Evolutionary conservation across 305 asterid species (phyloP), one percentile per base, ranked within the genome.

Genomic region (Andrographis paniculata): DNA sequence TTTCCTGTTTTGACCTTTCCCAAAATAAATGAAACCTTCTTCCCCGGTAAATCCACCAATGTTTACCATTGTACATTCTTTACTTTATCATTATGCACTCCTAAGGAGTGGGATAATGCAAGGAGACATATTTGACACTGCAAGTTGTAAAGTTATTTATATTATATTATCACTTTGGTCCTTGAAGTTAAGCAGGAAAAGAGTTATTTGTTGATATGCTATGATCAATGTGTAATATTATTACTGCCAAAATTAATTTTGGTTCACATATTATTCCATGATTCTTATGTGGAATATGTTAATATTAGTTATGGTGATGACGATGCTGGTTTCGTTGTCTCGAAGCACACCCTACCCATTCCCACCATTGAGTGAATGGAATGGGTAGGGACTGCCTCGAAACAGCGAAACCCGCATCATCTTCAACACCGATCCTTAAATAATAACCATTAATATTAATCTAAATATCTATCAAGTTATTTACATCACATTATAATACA

Each of bases 1-100:
- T 55, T 69, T 53, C 72, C 56, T 9, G 40, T 63, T n/a, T 33
- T 19, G 33, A 66, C 66, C 67, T 51, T 23, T 60, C 66, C 67
- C 69, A 58, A 52, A 17, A 49, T 11, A 14, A 36, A 0, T 28
- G 22, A 14, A 42, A 22, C 49, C 39, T 28, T 46, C 20, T 50
- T 36, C 13, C 15, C 17, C 48, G 43, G 21, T 35, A 31, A 52
- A 11, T 41, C 24, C 13, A 27, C 8, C 20, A 22, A 18, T 13
- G 45, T 45, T 50, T 2, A 9, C 2, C 30, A 15, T 14, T 20
- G 41, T 0, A 35, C 22, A 40, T 10, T 23, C 24, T 6, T 21
- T 23, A 2, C 20, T 5, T 42, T 37, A 44, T 16, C 35, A 19
- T 42, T 13, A 33, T 9, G 5, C 8, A 28, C 20, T 42, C 43